phyloP scores from a whole-genome alignment of 2,329 filamentous ascomycete species.

The Nemania sp. region DNA sequence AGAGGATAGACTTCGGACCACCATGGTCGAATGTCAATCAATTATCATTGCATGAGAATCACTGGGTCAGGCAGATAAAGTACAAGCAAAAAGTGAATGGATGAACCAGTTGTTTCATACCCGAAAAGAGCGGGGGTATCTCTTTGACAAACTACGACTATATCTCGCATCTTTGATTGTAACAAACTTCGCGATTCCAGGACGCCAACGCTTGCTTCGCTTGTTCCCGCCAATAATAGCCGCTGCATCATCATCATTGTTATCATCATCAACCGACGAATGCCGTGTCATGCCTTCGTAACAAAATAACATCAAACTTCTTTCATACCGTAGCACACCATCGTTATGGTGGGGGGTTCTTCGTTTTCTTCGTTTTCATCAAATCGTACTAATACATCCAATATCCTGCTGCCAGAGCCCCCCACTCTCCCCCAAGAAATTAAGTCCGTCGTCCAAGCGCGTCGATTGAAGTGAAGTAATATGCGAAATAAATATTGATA shows the following conservation, averaged over 20 bases:
- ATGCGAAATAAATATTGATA: not conserved
- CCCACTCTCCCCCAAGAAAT: constrained; percentile 12
- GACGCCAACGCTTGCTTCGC: constrained; percentile 23
- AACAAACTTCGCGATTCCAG: constrained; percentile 12
- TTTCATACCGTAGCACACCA: not conserved
- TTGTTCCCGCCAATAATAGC: constrained; percentile 11
- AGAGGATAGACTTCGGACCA: not conserved
- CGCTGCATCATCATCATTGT: constrained; percentile 16
- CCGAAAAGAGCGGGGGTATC: constrained; percentile 21
- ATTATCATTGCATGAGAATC: not conserved
- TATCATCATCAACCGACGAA: constrained; percentile 21
- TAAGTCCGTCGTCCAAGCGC: constrained; percentile 31
- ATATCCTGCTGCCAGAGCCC: constrained; percentile 34
- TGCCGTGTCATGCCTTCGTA: constrained; percentile 31
- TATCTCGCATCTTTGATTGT: constrained; percentile 9
- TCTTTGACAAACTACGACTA: constrained; percentile 25
- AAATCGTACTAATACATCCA: not conserved
- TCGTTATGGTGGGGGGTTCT: not conserved
- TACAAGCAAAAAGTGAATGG: not conserved
- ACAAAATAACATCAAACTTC: constrained; percentile 20
- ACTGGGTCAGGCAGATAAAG: not conserved
- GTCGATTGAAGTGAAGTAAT: constrained; percentile 18
- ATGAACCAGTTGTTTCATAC: constrained; percentile 17
- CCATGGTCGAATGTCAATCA: not conserved
- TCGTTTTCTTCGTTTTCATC: not conserved